Percentiles rank a stretch among this genome's conserved stretches.
These are phyloP conservation scores for Acanthamoeba royreba DNA, from an alignment of 208 protist species.

Conservation along the genomic window DNA sequence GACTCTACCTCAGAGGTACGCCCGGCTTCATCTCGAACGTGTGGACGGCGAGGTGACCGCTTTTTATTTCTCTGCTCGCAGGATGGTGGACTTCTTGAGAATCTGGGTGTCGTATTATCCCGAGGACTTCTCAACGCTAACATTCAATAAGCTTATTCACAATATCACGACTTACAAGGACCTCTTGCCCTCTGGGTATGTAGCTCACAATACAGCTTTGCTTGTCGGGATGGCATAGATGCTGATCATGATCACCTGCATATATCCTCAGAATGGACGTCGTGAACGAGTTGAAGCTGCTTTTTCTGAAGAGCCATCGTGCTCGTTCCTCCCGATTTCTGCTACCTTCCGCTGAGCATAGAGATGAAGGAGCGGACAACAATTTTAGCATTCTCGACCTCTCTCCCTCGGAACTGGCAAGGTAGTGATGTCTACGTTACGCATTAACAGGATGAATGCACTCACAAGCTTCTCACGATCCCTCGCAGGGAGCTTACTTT, in stretches of 20 bases:
- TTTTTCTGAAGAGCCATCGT: not conserved
- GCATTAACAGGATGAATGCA: not conserved
- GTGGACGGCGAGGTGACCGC: not conserved
- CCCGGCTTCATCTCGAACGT: not conserved
- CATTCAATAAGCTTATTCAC: not conserved
- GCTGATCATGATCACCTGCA: too few species aligned
- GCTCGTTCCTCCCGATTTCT: not conserved
- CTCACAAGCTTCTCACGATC: not conserved
- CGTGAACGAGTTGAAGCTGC: conserved; percentile 9
- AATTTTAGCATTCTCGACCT: not conserved
- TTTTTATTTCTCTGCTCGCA: not conserved
- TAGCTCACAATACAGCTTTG: not conserved
- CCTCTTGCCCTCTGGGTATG: not conserved
- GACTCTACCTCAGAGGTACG: not conserved
- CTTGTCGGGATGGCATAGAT: too few species aligned
- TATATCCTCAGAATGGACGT: not conserved
- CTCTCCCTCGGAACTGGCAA: not conserved
- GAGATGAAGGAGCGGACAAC: not conserved
- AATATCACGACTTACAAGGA: not conserved
- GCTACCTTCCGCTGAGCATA: not conserved
- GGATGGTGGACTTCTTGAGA: not conserved
- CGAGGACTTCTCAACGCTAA: not conserved
- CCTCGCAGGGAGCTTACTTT: not conserved
- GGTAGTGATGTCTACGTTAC: not conserved
- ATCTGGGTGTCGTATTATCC: conserved; percentile 6